Percentiles rank a stretch among this genome's conserved stretches.
These are phyloP conservation scores for Talaromyces sp. DNA, from an alignment of 2,329 filamentous ascomycete genomes.

Conservation along the genomic window DNA sequence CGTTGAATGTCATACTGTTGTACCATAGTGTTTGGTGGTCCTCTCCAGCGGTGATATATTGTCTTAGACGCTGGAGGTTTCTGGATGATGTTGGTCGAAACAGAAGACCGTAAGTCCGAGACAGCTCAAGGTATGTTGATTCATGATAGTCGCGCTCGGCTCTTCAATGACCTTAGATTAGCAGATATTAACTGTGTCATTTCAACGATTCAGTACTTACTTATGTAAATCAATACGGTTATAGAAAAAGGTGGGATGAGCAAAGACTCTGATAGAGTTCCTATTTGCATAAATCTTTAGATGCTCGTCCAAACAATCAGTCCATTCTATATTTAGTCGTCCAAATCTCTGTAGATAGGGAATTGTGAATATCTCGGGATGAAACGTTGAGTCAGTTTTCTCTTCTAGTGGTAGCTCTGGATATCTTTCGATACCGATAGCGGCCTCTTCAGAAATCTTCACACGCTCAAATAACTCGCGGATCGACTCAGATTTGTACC, in stretches of 20 bases:
- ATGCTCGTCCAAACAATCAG: slow-evolving; percentile 8
- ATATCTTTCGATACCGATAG: not conserved
- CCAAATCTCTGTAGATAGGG: slow-evolving; percentile 1
- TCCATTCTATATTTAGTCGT: slow-evolving; percentile 4
- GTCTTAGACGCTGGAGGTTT: not conserved
- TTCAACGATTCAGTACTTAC: not conserved
- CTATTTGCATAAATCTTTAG: slow-evolving; percentile 1
- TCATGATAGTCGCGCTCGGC: not conserved
- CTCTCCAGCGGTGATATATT: not conserved
- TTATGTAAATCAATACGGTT: not conserved
- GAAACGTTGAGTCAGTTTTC: not conserved
- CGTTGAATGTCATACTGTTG: not conserved
- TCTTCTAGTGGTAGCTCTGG: slow-evolving; percentile 3
- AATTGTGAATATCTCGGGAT: not conserved
- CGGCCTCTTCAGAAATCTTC: not conserved
- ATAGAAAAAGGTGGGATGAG: not conserved
- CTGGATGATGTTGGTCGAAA: slow-evolving; percentile 1
- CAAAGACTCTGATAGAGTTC: slow-evolving; percentile 6
- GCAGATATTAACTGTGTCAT: not conserved
- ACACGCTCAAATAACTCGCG: not conserved
- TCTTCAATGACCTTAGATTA: not conserved
- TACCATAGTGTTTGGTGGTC: not conserved
- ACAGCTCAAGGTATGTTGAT: not conserved
- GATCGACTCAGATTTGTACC: slow-evolving; percentile 1
- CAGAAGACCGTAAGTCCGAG: slow-evolving; percentile 5